Conservation (phyloP, 2,329 filamentous ascomycete genomes). For the Pyrenophora seminiperda region DNA sequence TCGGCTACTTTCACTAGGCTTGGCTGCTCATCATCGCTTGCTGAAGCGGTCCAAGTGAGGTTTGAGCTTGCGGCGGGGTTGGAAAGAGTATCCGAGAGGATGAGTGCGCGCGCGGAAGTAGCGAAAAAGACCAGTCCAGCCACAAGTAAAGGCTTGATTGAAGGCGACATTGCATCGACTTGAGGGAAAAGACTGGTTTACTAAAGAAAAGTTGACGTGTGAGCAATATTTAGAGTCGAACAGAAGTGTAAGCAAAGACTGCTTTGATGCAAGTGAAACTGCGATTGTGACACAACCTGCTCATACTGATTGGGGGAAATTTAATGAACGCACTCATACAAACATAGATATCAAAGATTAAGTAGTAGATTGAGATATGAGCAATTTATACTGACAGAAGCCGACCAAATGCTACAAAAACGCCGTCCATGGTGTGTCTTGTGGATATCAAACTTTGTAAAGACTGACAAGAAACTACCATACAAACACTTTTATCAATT, state of each 20-base stretch:
- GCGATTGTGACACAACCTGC: too few relatives aligned
- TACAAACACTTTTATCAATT: neutral
- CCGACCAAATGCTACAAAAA: constrained; percentile 14
- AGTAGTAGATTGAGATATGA: neutral
- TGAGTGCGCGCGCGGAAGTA: neutral
- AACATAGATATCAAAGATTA: neutral
- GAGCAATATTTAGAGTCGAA: neutral
- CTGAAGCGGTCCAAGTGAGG: neutral
- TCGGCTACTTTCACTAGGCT: neutral
- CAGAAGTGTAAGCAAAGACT: too few relatives aligned
- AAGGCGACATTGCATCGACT: neutral
- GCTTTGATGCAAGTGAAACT: too few relatives aligned
- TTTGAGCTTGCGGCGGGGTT: neutral
- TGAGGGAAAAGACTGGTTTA: neutral
- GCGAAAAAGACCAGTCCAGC: neutral
- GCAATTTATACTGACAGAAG: neutral
- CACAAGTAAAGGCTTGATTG: neutral
- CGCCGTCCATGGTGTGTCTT: constrained; percentile 3
- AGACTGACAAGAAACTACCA: neutral
- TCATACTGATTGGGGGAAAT: neutral
- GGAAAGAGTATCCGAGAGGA: neutral
- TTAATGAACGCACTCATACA: neutral
- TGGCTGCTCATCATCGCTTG: neutral
- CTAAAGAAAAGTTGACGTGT: neutral
- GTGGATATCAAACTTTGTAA: constrained; percentile 7